A percentile compares a stretch with the other conserved stretches of the same genome.
Conservation (phyloP, 2,329 filamentous ascomycete species). For the Ophiocordyceps camponoti-floridani region DNA sequence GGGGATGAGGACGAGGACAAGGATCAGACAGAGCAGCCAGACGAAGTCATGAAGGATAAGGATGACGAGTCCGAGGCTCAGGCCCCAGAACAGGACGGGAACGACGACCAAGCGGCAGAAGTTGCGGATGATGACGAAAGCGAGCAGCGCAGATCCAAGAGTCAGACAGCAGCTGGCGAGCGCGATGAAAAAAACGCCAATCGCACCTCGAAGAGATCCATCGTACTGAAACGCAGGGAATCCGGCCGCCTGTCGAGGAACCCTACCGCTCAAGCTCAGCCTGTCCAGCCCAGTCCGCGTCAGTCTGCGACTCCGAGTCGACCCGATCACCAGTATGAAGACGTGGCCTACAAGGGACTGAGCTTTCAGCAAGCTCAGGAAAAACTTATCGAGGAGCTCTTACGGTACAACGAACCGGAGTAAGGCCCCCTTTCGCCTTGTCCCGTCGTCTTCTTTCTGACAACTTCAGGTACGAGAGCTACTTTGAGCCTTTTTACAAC, state of each 20-base stretch:
- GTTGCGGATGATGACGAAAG: constrained; percentile 13
- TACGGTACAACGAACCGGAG: constrained; percentile 50
- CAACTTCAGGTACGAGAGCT: constrained; percentile 42
- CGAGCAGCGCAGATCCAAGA: constrained; percentile 2
- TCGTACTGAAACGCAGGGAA: constrained; percentile 19
- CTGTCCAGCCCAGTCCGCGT: constrained; percentile 13
- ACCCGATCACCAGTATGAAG: constrained; percentile 34
- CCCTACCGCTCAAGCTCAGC: constrained; percentile 9
- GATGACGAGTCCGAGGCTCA: neutral
- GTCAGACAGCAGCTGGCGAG: constrained; percentile 8
- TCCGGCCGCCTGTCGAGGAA: constrained; percentile 17
- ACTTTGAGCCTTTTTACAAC: constrained; percentile 58
- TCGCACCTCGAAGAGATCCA: constrained; percentile 17
- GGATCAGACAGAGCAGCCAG: neutral
- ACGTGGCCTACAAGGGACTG: constrained; percentile 49
- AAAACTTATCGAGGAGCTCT: constrained; percentile 60
- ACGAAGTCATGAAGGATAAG: neutral
- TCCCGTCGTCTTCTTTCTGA: constrained; percentile 4
- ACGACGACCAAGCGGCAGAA: constrained; percentile 11
- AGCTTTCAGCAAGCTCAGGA: constrained; percentile 75
- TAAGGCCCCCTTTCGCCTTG: constrained; percentile 17
- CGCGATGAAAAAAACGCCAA: constrained; percentile 12
- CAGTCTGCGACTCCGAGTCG: constrained; percentile 20
- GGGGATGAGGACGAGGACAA: constrained; percentile 9
- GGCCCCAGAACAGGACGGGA: neutral